A percentile compares a stretch with the other conserved stretches of the same genome.
These are phyloP conservation scores for Lipomyces sp. DNA, from an alignment of 805 yeast species.

Conservation along the genomic window DNA sequence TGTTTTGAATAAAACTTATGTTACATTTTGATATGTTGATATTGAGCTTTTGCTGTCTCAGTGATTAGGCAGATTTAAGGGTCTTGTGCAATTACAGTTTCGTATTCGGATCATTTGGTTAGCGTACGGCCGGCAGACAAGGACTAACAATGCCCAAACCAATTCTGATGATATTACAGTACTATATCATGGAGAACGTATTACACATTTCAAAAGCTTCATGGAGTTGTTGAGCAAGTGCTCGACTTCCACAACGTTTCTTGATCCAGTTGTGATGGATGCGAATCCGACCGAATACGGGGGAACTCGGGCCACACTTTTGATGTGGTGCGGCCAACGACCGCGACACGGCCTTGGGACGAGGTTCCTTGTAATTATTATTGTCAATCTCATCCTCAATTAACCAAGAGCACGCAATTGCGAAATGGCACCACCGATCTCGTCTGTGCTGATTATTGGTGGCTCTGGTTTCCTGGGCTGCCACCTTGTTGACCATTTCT, in stretches of 20 bases:
- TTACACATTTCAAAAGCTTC: not conserved
- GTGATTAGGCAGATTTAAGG: too few species aligned
- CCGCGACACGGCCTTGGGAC: too few species aligned
- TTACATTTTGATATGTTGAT: too few species aligned
- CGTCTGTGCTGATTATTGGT: slow-evolving; percentile 80
- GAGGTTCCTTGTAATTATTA: too few species aligned
- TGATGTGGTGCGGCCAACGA: not conserved
- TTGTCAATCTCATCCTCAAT: not conserved
- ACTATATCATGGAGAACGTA: not conserved
- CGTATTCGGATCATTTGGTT: too few species aligned
- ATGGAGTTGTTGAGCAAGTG: not conserved
- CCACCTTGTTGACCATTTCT: slow-evolving; percentile 86
- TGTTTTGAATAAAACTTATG: not conserved
- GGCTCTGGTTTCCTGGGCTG: slow-evolving; percentile 95
- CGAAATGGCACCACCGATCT: not conserved
- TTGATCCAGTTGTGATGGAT: too few species aligned
- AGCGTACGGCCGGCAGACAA: too few species aligned
- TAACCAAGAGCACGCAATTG: not conserved
- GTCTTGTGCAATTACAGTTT: too few species aligned
- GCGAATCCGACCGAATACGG: too few species aligned
- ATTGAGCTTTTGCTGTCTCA: too few species aligned
- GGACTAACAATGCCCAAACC: too few species aligned
- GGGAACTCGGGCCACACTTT: not conserved
- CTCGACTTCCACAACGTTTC: too few species aligned
- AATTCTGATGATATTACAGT: not conserved